Base-by-base conservation (phyloP, 306 rosid species). In the Rosa multiflora region DNA sequence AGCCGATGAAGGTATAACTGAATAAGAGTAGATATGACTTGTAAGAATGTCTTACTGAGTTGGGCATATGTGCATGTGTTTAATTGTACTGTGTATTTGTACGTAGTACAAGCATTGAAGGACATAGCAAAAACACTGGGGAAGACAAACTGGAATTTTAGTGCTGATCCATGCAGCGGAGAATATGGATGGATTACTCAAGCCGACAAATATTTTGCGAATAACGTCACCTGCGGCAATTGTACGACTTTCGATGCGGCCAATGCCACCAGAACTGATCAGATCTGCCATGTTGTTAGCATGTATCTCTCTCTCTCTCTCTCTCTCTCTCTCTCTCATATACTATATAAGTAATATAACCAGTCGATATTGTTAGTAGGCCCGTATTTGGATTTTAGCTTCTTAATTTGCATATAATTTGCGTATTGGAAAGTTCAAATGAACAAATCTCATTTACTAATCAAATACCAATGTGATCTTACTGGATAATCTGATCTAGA, bases 101-200 rank as follows among this genome's bases (percentile, higher is more conserved):
- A 23, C 6, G 37, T 11, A 59, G 66, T 23, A 4, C 6, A 62
- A 62, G 68, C 68, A 12, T 11, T 62, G 35, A 13, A 11, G 68
- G 68, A 29, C 42, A 62, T 62, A 5, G 68, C 9, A 11, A 62
- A 62, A 8, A 29, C 42, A 62, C 68, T 62, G 15, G 68, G 68
- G 20, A 62, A 62, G 68, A 55, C 61, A 3, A 3, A 11, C 20
- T 62, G 68, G 68, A 26, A 62, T 62, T 62, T 62, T 20, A 62
- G 20, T 13, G 68, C 35, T 5, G 68, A 62, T 62, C 68, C 68
- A 32, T 62, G 68, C 68, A 62, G 68, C 42, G 68, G 68, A 29
- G 42, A 62, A 29, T 4, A 11, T 26, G 68, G 68, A 1, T 62
- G 68, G 68, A 62, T 10, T 29, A 62, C 17, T 62, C 17, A 13